phyloP scores from a whole-genome alignment of 345 rosid species.

The Geranium rotundifolium region DNA sequence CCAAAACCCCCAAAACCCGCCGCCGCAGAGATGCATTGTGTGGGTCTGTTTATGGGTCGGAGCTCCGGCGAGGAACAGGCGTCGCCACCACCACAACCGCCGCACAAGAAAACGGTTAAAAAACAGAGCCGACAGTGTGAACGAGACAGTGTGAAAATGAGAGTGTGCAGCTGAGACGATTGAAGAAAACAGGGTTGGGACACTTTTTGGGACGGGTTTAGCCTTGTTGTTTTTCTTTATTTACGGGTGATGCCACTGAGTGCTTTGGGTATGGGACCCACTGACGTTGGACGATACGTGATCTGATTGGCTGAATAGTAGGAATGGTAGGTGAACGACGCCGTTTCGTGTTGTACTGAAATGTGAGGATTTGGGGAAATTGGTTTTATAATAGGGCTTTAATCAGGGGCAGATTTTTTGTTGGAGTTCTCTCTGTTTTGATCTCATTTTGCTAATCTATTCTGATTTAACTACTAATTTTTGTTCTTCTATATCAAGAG shows the following conservation, averaged over 20 bases:
- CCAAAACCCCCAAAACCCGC: conserved; percentile 7
- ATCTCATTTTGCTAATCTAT: too few relatives aligned
- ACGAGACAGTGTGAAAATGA: background rate
- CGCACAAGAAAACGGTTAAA: background rate
- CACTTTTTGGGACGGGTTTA: conserved; percentile 8
- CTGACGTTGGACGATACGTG: conserved; percentile 12
- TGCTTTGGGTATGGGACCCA: conserved; percentile 36
- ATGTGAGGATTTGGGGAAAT: too few relatives aligned
- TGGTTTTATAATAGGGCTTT: too few relatives aligned
- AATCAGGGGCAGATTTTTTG: too few relatives aligned
- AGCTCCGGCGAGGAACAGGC: background rate
- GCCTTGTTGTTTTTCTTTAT: conserved; percentile 9
- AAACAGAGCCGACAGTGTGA: conserved; percentile 25
- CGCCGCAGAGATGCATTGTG: conserved; percentile 30
- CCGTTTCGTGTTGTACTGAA: too few relatives aligned
- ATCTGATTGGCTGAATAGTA: background rate
- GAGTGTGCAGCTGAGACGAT: conserved; percentile 6
- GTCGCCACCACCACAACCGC: conserved; percentile 6
- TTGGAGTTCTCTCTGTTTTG: too few relatives aligned
- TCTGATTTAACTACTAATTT: too few relatives aligned
- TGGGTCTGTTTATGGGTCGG: background rate
- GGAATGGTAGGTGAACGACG: background rate
- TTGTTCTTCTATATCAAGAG: too few relatives aligned
- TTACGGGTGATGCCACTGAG: conserved; percentile 42
- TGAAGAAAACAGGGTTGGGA: background rate